A percentile compares a stretch with the other conserved stretches of the same genome.
phyloP scores from a whole-genome alignment of 805 yeast genomes.

The Ogataea wickerhamii region DNA sequence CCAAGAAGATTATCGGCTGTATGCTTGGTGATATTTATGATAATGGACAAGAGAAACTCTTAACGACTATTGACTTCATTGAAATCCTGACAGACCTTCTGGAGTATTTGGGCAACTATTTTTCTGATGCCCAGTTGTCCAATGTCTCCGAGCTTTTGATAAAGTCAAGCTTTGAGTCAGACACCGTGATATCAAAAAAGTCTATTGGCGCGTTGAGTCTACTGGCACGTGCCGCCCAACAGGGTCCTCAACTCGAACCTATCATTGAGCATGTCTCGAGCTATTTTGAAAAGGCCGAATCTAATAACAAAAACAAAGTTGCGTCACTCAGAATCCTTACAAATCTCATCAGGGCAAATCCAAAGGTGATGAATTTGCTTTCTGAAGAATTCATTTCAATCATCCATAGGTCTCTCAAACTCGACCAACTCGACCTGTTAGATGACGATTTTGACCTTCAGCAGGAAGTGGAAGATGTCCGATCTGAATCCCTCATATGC shows the following conservation, averaged over 20 bases:
- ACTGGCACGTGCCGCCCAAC: slow-evolving; percentile 27
- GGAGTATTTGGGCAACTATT: slow-evolving; percentile 38
- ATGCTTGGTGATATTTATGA: slow-evolving; percentile 35
- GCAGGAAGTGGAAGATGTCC: slow-evolving; percentile 32
- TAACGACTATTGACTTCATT: slow-evolving; percentile 47
- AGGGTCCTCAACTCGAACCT: slow-evolving; percentile 17
- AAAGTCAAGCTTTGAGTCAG: slow-evolving; percentile 36
- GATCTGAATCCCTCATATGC: slow-evolving; percentile 47
- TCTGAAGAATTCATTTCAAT: slow-evolving; percentile 12
- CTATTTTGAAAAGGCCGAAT: not conserved
- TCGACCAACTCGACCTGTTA: slow-evolving; percentile 21
- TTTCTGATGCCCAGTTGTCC: slow-evolving; percentile 22
- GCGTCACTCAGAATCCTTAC: slow-evolving; percentile 17
- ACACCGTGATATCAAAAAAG: slow-evolving; percentile 44
- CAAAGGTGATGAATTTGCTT: slow-evolving; percentile 19
- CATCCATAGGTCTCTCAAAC: slow-evolving; percentile 11
- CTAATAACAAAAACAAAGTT: slow-evolving; percentile 9
- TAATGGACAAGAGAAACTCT: slow-evolving; percentile 22
- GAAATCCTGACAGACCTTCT: slow-evolving; percentile 59
- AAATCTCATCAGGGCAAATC: slow-evolving; percentile 29
- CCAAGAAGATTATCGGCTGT: slow-evolving; percentile 31
- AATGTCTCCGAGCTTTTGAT: slow-evolving; percentile 30
- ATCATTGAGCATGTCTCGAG: slow-evolving; percentile 11
- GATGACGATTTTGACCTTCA: slow-evolving; percentile 34
- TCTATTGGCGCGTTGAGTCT: slow-evolving; percentile 39